Base-by-base conservation (phyloP, 805 yeast genomes). In the Myxozyma neotropica region DNA sequence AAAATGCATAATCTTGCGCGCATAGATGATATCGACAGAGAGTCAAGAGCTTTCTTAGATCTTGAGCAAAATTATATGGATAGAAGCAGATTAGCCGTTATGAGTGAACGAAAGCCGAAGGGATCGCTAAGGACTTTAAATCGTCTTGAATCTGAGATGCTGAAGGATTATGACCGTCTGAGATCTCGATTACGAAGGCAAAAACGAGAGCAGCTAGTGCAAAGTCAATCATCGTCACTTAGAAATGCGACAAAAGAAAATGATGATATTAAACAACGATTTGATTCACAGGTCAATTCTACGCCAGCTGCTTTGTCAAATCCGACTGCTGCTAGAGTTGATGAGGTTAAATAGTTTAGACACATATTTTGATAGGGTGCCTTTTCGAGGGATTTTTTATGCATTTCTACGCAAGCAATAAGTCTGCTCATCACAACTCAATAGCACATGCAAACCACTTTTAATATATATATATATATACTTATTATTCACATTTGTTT, bases 31-130 rank as follows among this genome's bases (percentile, higher is more conserved):
- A 21, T 55, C 21, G 49, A 55, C 33, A 31, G 59, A 15, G 44
- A 49, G 5, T 48, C 59, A 3, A 2, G 6, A 7, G 26, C 8
- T 19, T 55, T 55, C 23, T 8, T n/a, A 4, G 13, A 7, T 26
- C 31, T 55, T 7, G 59, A 55, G 33, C 24, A 43, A 13, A 42
- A 44, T 15, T 55, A 49, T 35, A 8, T 55, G 31, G 43, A 27
- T 1, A 27, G 35, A 17, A 48, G 45, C 17, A 45, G 49, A 6
- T 6, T 2, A 21, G 21, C 35, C 10, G 19, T 49, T 10, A 7
- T 55, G 38, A 23, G 33, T n/a, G 55, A 49, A 17, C 44, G 47
- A 26, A 21, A 35, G 8, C 47, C 36, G 10, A 29, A n/a, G 1
- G 51, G 50, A 5, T 4, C 42, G n/a, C 8, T 24, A 19, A 23